Base-by-base conservation (phyloP, 2,329 filamentous ascomycete species). In the Microsporum canis region DNA sequence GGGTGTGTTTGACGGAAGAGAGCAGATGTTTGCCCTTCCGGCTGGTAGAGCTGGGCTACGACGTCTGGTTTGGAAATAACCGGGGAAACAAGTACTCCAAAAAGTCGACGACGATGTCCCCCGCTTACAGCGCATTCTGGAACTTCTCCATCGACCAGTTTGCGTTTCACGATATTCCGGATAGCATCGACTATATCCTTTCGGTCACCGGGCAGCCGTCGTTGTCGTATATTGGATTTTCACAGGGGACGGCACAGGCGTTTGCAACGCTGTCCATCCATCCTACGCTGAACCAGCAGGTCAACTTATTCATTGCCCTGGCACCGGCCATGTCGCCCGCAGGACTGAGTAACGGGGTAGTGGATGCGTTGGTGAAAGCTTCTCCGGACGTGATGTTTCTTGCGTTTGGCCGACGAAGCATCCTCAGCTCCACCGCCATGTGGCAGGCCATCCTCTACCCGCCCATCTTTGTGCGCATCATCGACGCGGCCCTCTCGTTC, bases 71-170 rank as follows among this genome's bases (percentile, higher is more conserved):
- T 64, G 94, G 94, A 58, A 99, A 99, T 74, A 99, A 99, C 70
- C 86, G 94, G 39, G 94, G 94, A 57, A 99, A 99, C 81, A 99
- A 99, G 72, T 99, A 99, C 76, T 96, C 91, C 53, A 99, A 97
- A 75, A 99, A 99, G 76, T 91, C 86, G 1, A 84, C 91, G 58
- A 82, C 86, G 62, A 79, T 80, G 64, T 87, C 89, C 0, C 91
- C 94, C 0, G 87, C 84, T 0, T 87, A 88, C 1, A 77, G 81
- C 41, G 80, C 84, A 12, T 99, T 99, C 73, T 99, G 94, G 94
- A 87, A 96, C 73, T 99, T 99, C 72, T 96, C 90, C 58, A 97
- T 99, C 71, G 94, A 99, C 71, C 89, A 99, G 71, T 99, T 99
- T 71, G 94, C 94, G 56, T 95, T 99, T 69, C 85, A 97, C 72